Evolutionary conservation across 768 basidiomycete genomes (phyloP).

Genomic region (Mycena vulgaris): DNA sequence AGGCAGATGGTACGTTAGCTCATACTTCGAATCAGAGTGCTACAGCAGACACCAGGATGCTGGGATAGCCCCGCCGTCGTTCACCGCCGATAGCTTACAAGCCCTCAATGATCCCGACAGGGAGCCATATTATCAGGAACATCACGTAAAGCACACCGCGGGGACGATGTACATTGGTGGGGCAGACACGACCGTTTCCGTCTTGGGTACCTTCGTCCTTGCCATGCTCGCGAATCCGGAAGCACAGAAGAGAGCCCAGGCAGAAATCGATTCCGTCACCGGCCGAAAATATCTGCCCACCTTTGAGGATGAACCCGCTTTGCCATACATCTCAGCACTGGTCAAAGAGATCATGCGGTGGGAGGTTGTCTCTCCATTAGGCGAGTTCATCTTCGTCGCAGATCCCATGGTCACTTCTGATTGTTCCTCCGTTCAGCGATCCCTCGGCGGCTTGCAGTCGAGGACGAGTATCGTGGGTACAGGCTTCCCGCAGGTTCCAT

Average conservation of each 20-base stretch:
- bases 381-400: background rate
- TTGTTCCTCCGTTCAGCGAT: background rate
- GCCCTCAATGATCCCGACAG: background rate
- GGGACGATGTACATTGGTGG: background rate
- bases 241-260: background rate
- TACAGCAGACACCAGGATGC: background rate
- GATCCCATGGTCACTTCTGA: background rate
- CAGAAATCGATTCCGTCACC: background rate
- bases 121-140: background rate
- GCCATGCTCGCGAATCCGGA: background rate
- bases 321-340: background rate
- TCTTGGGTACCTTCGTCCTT: background rate
- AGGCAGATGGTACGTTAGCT: constrained; percentile 36
- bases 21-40: background rate
- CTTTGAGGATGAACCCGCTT: background rate
- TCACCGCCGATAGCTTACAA: background rate
- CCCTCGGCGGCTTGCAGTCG: background rate
- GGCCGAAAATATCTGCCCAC: background rate
- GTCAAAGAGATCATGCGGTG: background rate
- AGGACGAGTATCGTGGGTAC: background rate
- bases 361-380: background rate
- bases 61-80: background rate
- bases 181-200: background rate
- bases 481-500: background rate
- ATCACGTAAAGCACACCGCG: background rate